phyloP scores from a whole-genome alignment of 495 filamentous ascomycete genomes.

The Aspergillus saccharolyticus region DNA sequence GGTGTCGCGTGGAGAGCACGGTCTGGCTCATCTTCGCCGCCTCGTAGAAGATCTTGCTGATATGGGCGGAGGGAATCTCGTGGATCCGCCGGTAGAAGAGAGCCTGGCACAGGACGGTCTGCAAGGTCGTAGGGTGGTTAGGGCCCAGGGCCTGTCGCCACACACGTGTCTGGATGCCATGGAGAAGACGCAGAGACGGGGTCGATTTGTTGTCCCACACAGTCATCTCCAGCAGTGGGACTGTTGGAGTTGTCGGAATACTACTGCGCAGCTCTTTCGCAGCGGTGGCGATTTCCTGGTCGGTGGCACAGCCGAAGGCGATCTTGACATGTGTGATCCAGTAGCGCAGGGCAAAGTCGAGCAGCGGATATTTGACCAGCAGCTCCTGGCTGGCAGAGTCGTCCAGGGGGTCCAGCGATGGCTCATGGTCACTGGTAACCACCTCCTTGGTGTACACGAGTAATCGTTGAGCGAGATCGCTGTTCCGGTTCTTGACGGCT shows the following conservation, averaged over 20 bases:
- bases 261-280: constrained; percentile 27
- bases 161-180: constrained; percentile 25
- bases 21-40: constrained; percentile 24
- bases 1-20: constrained; percentile 23
- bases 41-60: constrained; percentile 17
- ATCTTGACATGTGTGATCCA: constrained; percentile 30
- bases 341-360: constrained; percentile 36
- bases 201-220: constrained; percentile 29
- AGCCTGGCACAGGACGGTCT: constrained; percentile 17
- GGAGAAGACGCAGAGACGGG: constrained; percentile 22
- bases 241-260: constrained; percentile 24
- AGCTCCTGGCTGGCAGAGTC: constrained; percentile 16
- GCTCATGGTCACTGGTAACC: constrained; percentile 26
- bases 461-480: constrained; percentile 28
- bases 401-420: constrained; percentile 25
- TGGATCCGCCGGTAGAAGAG: constrained; percentile 17
- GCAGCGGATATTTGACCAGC: constrained; percentile 23
- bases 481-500: constrained; percentile 27
- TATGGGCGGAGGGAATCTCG: neutral
- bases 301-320: constrained; percentile 22
- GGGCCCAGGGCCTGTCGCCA: constrained; percentile 24
- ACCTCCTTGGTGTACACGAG: constrained; percentile 28
- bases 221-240: constrained; percentile 27
- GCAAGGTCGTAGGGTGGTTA: constrained; percentile 21
- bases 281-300: constrained; percentile 21